Conservation (phyloP, 257 asterid species). For the Mitragyna speciosa region DNA sequence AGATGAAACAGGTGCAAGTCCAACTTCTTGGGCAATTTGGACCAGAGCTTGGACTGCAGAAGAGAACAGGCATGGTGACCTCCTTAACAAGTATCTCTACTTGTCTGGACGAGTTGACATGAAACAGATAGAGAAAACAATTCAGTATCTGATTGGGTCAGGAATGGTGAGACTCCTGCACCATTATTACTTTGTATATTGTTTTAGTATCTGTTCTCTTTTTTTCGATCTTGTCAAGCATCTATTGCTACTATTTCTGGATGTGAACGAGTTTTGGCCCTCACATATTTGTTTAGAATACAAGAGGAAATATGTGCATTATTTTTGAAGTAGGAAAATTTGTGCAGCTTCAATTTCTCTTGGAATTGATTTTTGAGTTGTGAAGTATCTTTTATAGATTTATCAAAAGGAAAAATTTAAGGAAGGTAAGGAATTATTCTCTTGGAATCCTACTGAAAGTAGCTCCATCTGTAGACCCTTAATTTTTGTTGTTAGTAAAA, state of each 20-base stretch:
- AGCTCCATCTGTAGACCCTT: background rate
- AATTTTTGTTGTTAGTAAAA: background rate
- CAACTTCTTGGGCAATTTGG: constrained; percentile 86
- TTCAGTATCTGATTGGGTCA: constrained; percentile 80
- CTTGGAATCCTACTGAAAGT: background rate
- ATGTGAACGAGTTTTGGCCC: background rate
- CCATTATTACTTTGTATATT: background rate
- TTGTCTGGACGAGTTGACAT: constrained; percentile 76
- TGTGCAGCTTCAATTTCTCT: background rate
- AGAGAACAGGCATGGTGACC: constrained; percentile 87
- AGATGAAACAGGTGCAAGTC: constrained; percentile 89
- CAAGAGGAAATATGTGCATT: background rate
- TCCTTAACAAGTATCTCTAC: constrained; percentile 75
- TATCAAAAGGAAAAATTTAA: background rate
- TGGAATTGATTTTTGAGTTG: background rate
- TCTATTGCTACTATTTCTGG: background rate
- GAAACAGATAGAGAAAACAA: constrained; percentile 80
- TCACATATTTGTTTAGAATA: background rate
- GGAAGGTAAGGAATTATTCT: background rate
- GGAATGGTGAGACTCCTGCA: constrained; percentile 63
- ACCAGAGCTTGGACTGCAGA: constrained; percentile 90
- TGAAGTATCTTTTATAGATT: background rate
- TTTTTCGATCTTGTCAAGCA: background rate
- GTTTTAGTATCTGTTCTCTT: background rate
- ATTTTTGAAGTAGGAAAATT: background rate